Conservation (phyloP, 108 stramenopile species). For the Phaeodactylum tricornutum region DNA sequence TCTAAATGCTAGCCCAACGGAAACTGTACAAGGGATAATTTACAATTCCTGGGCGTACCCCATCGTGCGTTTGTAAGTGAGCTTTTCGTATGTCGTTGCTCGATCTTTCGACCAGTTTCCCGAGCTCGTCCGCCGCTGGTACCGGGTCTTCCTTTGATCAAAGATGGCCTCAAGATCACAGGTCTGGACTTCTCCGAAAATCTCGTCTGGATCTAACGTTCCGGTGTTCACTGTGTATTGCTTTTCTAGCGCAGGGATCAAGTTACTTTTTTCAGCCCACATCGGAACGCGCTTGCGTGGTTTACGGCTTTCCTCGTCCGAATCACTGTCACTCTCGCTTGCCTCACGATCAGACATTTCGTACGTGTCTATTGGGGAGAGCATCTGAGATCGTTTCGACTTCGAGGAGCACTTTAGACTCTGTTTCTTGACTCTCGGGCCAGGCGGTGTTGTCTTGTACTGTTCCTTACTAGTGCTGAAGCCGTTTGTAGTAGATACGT, state of each 20-base stretch:
- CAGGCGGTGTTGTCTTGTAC: background rate
- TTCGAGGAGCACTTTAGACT: too few relatives aligned
- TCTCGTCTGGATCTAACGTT: conserved; percentile 74
- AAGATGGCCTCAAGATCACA: conserved; percentile 92
- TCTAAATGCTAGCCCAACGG: too few relatives aligned
- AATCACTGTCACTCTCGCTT: conserved; percentile 55
- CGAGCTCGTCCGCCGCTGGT: conserved; percentile 59
- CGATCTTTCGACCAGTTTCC: conserved; percentile 84
- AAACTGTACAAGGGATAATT: too few relatives aligned
- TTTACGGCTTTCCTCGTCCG: conserved; percentile 38
- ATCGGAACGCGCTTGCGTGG: conserved; percentile 59
- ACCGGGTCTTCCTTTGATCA: conserved; percentile 65
- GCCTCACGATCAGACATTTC: conserved; percentile 80
- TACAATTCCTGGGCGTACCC: too few relatives aligned
- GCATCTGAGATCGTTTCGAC: conserved; percentile 4
- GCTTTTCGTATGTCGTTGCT: conserved; percentile 71
- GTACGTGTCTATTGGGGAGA: conserved; percentile 19
- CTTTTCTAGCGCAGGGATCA: conserved; percentile 56
- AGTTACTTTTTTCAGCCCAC: conserved; percentile 60
- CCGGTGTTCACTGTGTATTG: conserved; percentile 41
- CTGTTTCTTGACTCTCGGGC: too few relatives aligned
- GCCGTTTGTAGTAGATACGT: conserved; percentile 2
- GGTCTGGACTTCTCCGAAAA: conserved; percentile 79
- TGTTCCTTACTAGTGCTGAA: background rate
- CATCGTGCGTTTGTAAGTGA: conserved; percentile 78